Evolutionary conservation across 2,329 filamentous ascomycete genomes (phyloP), one percentile per base, ranked within the genome.

Genomic region (Ophiocordyceps camponoti-saundersi): DNA sequence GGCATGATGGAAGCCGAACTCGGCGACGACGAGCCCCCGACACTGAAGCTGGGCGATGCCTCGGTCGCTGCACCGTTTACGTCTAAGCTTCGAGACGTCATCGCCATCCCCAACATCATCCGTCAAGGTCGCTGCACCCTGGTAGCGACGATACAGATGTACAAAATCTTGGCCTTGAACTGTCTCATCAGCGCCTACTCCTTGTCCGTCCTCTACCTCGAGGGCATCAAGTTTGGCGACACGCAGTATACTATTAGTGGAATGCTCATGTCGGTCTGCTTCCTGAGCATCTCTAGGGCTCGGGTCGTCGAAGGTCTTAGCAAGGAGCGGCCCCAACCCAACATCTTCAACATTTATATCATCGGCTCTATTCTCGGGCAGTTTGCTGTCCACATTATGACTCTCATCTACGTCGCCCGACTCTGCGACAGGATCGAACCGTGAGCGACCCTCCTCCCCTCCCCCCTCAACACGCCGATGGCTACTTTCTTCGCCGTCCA

Each of bases 251-350:
- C 92, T 16, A 96, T 98, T 58, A 95, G 88, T 56, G 92, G 92
- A 56, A 96, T 98, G 85, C 81, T 98, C 63, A 96, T 98, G 92
- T 95, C 89, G 57, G 92, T 98, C 45, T 98, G 92, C 69, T 98
- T 98, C 75, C 70, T 98, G 57, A 95, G 89, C 51, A 95, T 98
- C 58, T 96, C 92, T n/a, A 83, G 92, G 50, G 92, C 92, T 39
- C 92, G 88, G 70, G 86, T 92, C 29, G 92, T 98, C 46, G 92
- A 98, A 67, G 83, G 85, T 34, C 72, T 98, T 22, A 95, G 90
- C 52, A 95, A 95, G 68, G 92, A 98, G 66, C 84, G 92, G 39
- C 92, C 92, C 0, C 92, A 98, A 67, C 89, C 90, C 47, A 95
- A 96, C 66, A 98, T 98, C 61, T 96, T 96, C 74, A 98, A 98